These are phyloP conservation scores for Colletotrichum spinosum DNA, from an alignment of 2,329 filamentous ascomycete species.

Conservation along the genomic window DNA sequence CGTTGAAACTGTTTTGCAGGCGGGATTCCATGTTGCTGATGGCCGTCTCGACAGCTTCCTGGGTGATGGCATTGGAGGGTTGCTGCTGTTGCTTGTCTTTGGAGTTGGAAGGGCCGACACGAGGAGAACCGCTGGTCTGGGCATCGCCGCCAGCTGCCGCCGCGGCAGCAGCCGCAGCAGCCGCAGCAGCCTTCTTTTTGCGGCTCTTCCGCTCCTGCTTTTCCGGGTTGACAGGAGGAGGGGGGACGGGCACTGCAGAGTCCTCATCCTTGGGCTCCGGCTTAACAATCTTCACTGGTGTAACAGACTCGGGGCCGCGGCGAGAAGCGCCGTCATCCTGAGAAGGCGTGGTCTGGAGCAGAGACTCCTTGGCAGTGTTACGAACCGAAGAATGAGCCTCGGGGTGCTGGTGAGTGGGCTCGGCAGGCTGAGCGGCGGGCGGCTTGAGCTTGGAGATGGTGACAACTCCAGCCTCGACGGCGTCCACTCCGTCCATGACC, in stretches of 20 bases:
- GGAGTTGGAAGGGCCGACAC: constrained; percentile 43
- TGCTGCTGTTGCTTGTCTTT: constrained; percentile 47
- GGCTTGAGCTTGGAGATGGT: constrained; percentile 77
- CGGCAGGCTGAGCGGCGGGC: constrained; percentile 58
- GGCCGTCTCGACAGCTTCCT: constrained; percentile 65
- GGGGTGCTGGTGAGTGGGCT: constrained; percentile 54
- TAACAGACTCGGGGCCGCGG: constrained; percentile 47
- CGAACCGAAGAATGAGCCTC: constrained; percentile 45
- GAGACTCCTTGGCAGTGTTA: constrained; percentile 49
- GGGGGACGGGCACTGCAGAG: constrained; percentile 47
- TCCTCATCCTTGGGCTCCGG: constrained; percentile 62
- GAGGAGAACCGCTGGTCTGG: constrained; percentile 55
- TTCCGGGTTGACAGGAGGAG: constrained; percentile 53
- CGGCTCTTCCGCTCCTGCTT: constrained; percentile 71
- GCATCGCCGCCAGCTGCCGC: constrained; percentile 57
- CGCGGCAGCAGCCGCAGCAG: constrained; percentile 54
- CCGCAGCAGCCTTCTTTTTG: constrained; percentile 75
- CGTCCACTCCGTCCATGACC: constrained; percentile 82
- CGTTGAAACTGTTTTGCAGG: constrained; percentile 61
- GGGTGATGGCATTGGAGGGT: constrained; percentile 46
- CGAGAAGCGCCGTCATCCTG: constrained; percentile 45
- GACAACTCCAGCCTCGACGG: constrained; percentile 78
- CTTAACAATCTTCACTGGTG: constrained; percentile 53
- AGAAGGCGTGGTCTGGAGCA: constrained; percentile 43
- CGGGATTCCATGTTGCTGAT: constrained; percentile 64